Evolutionary conservation across 140 eudicot genomes (phyloP), one percentile per base, ranked within the genome.

Genomic region (Flaveria floridana): DNA sequence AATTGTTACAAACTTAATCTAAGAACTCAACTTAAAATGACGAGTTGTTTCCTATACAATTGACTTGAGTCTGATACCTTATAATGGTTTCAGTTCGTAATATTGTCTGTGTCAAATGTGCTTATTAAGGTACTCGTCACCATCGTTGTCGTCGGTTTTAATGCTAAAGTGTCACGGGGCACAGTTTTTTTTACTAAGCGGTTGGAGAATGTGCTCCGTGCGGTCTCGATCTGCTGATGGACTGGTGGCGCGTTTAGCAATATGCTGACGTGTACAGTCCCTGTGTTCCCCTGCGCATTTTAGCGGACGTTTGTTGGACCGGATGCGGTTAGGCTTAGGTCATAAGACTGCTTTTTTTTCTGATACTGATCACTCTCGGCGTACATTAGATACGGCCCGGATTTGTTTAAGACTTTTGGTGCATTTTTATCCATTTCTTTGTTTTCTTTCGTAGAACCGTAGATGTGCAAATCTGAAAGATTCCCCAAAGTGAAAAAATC

Each of bases 361-460:
- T 28, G 77, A 52, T 16, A n/a, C 48, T 67, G 64, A 68, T 37
- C 65, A 50, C 59, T 73, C 68, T 47, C 68, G 75, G 79, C 72
- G 81, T 71, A 74, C 70, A 48, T 82, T 73, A 72, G 77, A 73
- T 69, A 67, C 37, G 78, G 78, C 71, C 59, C 23, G 74, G 76
- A 73, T 71, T 74, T 61, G 67, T 28, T 62, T 7, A 18, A 42
- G 71, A 61, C 19, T 73, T 62, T 19, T 14, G 46, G 23, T 37
- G 55, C 25, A 48, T 9, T 74, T 71, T 67, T 18, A 50, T 73
- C 55, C 12, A 11, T 64, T 26, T 70, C 39, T 20, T 58, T 47
- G 71, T 44, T 65, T 57, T 66, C 76, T 63, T 61, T 56, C 26
- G 74, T 65, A 4, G 8, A 34, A 34, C 41, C 1, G 41, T 34